Percentiles rank a stretch among this genome's conserved stretches.
Conservation (phyloP, 768 basidiomycete species). For the Tricholoma bakamatsutake region DNA sequence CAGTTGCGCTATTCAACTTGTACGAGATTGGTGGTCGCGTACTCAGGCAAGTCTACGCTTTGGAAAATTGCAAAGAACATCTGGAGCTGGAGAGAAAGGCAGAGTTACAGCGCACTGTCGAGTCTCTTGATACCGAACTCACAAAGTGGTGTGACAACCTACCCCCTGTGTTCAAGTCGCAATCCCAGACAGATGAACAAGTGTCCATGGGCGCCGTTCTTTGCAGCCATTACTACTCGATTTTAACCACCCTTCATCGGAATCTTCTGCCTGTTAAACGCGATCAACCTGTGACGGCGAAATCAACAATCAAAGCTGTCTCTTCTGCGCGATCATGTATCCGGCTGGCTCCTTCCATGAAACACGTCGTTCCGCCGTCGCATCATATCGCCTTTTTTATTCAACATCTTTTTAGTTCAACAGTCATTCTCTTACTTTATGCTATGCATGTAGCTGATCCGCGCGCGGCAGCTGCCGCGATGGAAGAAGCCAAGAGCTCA, state of each 20-base stretch:
- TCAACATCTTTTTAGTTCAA: slow-evolving; percentile 84
- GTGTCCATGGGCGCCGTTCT: slow-evolving; percentile 82
- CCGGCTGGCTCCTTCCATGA: slow-evolving; percentile 78
- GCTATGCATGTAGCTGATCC: slow-evolving; percentile 78
- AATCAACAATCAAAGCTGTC: slow-evolving; percentile 76
- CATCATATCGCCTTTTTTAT: slow-evolving; percentile 88
- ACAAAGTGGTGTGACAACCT: slow-evolving; percentile 81
- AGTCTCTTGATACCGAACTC: slow-evolving; percentile 70
- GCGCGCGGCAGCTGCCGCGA: slow-evolving; percentile 59
- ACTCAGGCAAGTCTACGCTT: slow-evolving; percentile 74
- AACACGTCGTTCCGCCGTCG: slow-evolving; percentile 76
- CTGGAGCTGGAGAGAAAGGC: slow-evolving; percentile 68
- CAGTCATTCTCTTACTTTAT: slow-evolving; percentile 78
- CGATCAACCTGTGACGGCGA: slow-evolving; percentile 61
- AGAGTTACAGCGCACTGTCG: slow-evolving; percentile 75
- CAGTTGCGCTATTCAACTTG: slow-evolving; percentile 65
- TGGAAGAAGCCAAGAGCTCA: slow-evolving; percentile 78
- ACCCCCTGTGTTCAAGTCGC: slow-evolving; percentile 68
- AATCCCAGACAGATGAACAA: slow-evolving; percentile 69
- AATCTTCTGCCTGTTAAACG: slow-evolving; percentile 79
- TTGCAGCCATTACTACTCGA: slow-evolving; percentile 86
- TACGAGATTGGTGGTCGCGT: slow-evolving; percentile 85
- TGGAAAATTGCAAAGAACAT: slow-evolving; percentile 71
- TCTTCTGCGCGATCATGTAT: slow-evolving; percentile 83
- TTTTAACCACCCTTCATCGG: slow-evolving; percentile 82